Conservation (phyloP, 441 rosid species). For the Breynia disticha region DNA sequence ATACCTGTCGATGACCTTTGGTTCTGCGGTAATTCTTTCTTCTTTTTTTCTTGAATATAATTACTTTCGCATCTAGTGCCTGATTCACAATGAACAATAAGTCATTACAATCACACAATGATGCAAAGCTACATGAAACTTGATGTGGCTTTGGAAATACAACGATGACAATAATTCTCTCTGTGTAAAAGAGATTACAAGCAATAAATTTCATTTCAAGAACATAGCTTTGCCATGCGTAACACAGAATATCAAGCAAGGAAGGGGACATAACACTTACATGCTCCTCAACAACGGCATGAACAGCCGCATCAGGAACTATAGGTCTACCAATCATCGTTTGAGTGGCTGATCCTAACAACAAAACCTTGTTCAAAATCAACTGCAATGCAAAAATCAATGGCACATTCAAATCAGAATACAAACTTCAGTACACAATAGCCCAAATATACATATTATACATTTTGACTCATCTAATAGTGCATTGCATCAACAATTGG, state of each 20-base stretch:
- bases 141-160: background rate
- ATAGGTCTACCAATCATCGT: conserved; percentile 75
- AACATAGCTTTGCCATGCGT: background rate
- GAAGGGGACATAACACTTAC: conserved; percentile 32
- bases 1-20: conserved; percentile 93
- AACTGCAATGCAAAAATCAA: conserved; percentile 34
- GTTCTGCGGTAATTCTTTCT: conserved; percentile 88
- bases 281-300: conserved; percentile 95
- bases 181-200: background rate
- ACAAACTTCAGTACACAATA: no score
- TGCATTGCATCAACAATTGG: no score
- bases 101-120: background rate
- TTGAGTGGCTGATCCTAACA: conserved; percentile 65
- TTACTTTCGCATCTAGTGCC: conserved; percentile 93
- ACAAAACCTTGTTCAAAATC: conserved; percentile 68
- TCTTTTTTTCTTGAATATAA: conserved; percentile 89
- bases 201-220: background rate
- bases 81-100: conserved; percentile 17
- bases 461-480: no score
- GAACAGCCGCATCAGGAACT: conserved; percentile 73
- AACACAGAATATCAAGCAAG: conserved; percentile 1
- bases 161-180: no score
- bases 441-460: no score
- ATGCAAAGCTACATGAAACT: background rate
- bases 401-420: no score